Base-by-base conservation (phyloP, 805 yeast species). In the Naumovozyma castellii region DNA sequence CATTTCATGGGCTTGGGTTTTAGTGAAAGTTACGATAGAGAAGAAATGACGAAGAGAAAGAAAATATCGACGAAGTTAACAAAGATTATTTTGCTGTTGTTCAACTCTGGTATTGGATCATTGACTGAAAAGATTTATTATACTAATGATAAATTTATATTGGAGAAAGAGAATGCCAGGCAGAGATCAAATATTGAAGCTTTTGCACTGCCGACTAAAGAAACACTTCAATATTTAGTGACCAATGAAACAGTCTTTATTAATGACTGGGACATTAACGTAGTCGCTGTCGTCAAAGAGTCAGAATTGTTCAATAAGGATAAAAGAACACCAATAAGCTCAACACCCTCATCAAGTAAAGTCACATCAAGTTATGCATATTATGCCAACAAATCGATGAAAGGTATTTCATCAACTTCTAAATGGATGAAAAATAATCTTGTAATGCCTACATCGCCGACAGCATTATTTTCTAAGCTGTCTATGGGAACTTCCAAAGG, bases 101-200 rank as follows among this genome's bases (percentile, higher is more conserved):
- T 76, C 62, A 84, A 84, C 49, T 80, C 95, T 0, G 82, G 87
- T 28, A 55, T 88, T 13, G 76, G 78, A 4, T 75, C 88, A 2
- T 57, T 63, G 1, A 67, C 75, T 40, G 90, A 83, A 48, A 51
- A 68, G 13, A 60, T 53, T 9, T 82, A 81, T 47, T 67, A 61
- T 40, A 43, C 46, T 22, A 49, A 53, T n/a, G 62, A 60, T 37
- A 63, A 66, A 35, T 47, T 50, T 14, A 55, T 48, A 12, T 41
- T 59, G 9, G 44, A 42, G 3, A 47, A 47, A 12, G 56, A 48
- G 25, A 56, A 44, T 38, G 65, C 52, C 51, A 57, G 60, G 35
- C 50, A 59, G 33, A 47, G 53, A 28, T 51, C 61, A 0, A 54
- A 59, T 18, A 40, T 65, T 14, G 65, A 60, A 33, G 56, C 56